Evolutionary conservation across 2,329 filamentous ascomycete genomes (phyloP), one percentile per base, ranked within the genome.

Genomic region (Setomelanomma holmii): DNA sequence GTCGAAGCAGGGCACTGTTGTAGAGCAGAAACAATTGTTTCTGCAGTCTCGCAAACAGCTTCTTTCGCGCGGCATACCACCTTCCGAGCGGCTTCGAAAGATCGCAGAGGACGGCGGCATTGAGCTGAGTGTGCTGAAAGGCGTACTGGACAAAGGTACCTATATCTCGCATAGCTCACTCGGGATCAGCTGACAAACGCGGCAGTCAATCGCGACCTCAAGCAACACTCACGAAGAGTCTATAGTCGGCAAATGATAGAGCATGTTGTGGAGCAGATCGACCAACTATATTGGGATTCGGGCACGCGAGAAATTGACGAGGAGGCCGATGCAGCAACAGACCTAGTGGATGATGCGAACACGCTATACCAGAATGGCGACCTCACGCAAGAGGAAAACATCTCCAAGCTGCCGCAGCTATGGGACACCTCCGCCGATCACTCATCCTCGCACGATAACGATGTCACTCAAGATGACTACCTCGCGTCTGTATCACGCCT

Each of bases 231-330:
- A 23, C 84, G 83, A 30, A 82, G 86, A 49, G 85, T 86, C 4
- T 90, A 90, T 69, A 82, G 86, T 14, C 82, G 86, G 0, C 86
- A 89, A 61, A 86, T 88, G n/a, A 85, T 82, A 45, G 82, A 88
- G 30, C 86, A 89, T 63, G 82, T 91, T 16, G 87, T 88, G 1
- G 87, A 90, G 76, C 88, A 91, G 75, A 85, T 91, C 36, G 86
- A 89, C 72, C 74, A 75, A 41, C 75, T 89, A 39, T 91, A 90
- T 70, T 81, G 82, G 71, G 75, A 78, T 36, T 75, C 76, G 1
- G 80, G 76, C 5, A 77, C 70, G 12, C 74, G 73, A 19, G 74
- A 58, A 7, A 17, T 56, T n/a, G 61, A 63, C 21, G 52, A 63
- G 4, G 54, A 51, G 7, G 45, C 27, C n/a, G 65, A 67, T 14